phyloP scores from a whole-genome alignment of 352 stramenopile genomes.

The Pythium guiyangense region DNA sequence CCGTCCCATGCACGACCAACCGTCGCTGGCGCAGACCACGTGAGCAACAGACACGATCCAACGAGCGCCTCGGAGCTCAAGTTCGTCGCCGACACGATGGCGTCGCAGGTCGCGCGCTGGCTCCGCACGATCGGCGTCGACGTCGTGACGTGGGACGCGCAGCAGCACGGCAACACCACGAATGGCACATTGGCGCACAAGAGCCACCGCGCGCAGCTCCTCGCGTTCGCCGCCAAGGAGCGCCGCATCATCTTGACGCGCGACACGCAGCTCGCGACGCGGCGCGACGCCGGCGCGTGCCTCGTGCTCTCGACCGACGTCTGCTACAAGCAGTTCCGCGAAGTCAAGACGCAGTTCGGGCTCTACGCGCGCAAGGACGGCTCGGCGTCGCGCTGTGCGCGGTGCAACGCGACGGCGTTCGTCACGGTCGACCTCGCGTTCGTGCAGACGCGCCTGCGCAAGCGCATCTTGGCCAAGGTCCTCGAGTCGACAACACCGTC shows the following conservation, averaged over 20 bases:
- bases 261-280: too few species aligned
- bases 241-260: too few species aligned
- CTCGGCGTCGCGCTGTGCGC: conserved; percentile 39
- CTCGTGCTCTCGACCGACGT: conserved; percentile 43
- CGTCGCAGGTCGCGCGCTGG: conserved; percentile 68
- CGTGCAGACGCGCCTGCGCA: conserved; percentile 23
- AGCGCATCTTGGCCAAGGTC: conserved; percentile 24
- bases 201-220: conserved; percentile 36
- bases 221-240: too few species aligned
- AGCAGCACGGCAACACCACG: conserved; percentile 23
- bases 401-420: conserved; percentile 44
- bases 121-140: conserved; percentile 73
- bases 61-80: conserved; percentile 29
- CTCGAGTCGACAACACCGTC: conserved; percentile 22
- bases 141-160: conserved; percentile 59
- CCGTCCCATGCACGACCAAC: not conserved
- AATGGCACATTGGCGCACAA: conserved; percentile 6
- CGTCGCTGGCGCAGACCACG: not conserved
- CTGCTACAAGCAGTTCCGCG: conserved; percentile 49
- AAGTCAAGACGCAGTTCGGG: conserved; percentile 53
- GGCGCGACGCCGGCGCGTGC: too few species aligned
- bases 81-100: conserved; percentile 77
- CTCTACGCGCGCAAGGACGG: conserved; percentile 28
- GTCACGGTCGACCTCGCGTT: conserved; percentile 20
- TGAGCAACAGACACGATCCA: not conserved